Evolutionary conservation across 1,284 basidiomycete species (phyloP).

Genomic region (Spongiforma sp.): DNA sequence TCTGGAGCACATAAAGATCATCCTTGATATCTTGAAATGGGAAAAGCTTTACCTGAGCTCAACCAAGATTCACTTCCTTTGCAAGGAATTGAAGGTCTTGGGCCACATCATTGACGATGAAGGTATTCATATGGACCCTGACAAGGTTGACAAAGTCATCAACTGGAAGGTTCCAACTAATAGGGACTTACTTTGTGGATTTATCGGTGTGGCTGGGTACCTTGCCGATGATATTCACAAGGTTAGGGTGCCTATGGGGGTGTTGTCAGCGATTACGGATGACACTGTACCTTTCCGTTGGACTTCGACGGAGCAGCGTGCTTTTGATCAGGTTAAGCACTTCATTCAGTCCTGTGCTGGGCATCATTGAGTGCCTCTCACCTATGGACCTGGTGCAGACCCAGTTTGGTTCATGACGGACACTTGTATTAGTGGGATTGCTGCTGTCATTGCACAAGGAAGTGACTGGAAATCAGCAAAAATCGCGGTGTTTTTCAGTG

Average conservation of each 20-base stretch:
- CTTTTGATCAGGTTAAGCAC: conserved; percentile 42
- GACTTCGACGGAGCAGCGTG: conserved; percentile 38
- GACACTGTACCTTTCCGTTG: conserved; percentile 35
- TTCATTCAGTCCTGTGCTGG: conserved; percentile 19
- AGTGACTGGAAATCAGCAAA: not conserved
- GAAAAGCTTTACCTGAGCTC: conserved; percentile 37
- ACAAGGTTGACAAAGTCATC: conserved; percentile 40
- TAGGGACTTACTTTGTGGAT: conserved; percentile 31
- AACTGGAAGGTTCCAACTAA: conserved; percentile 41
- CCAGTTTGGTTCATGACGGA: not conserved
- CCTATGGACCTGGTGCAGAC: not conserved
- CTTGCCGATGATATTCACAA: conserved; percentile 34
- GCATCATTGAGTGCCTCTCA: conserved; percentile 28
- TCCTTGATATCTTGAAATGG: conserved; percentile 35
- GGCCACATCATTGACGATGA: conserved; percentile 40
- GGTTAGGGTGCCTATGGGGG: conserved; percentile 37
- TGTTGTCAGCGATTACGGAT: conserved; percentile 33
- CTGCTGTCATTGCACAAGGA: not conserved
- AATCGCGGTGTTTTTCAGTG: conserved; percentile 46
- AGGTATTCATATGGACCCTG: conserved; percentile 44
- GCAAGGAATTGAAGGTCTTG: conserved; percentile 30
- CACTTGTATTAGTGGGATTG: not conserved
- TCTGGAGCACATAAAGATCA: conserved; percentile 31
- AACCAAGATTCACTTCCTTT: conserved; percentile 29
- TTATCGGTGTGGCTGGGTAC: conserved; percentile 39